Percentiles rank a stretch among this genome's conserved stretches.
phyloP scores from a whole-genome alignment of 495 filamentous ascomycete species.

The Schizothecium vesticola region DNA sequence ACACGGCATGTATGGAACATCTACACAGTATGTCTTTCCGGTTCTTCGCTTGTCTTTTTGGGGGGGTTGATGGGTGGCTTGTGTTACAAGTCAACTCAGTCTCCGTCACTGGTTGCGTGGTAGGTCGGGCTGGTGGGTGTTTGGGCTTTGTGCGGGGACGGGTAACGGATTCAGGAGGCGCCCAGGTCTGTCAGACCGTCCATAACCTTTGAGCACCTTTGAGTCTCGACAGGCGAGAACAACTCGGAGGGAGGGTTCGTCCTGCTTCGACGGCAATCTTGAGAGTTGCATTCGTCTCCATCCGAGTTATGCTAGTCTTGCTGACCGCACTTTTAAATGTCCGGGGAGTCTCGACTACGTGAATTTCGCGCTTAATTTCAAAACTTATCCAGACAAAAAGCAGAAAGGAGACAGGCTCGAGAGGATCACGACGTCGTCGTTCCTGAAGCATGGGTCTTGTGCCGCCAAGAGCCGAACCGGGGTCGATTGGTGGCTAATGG shows the following conservation, averaged over 20 bases:
- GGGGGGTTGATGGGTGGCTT: not conserved
- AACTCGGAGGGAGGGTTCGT: not conserved
- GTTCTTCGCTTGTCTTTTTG: not conserved
- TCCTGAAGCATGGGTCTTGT: not conserved
- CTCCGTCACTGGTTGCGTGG: not conserved
- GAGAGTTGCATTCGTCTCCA: not conserved
- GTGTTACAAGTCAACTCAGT: not conserved
- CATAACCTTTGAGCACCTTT: not conserved
- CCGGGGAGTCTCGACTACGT: not conserved
- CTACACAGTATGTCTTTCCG: not conserved
- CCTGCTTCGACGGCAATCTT: not conserved
- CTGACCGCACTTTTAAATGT: not conserved
- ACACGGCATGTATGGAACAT: not conserved
- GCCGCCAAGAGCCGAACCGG: slow-evolving; percentile 4
- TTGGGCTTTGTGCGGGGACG: not conserved
- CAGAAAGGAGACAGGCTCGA: not conserved
- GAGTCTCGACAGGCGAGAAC: not conserved
- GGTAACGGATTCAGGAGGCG: not conserved
- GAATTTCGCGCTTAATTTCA: not conserved
- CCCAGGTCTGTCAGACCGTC: not conserved
- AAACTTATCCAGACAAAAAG: not conserved
- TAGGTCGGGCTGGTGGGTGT: not conserved
- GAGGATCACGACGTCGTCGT: not conserved
- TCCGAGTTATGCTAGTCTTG: not conserved
- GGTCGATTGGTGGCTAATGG: slow-evolving; percentile 24